Evolutionary conservation across 352 stramenopile species (phyloP).

Genomic region (Blastocystis sp.): DNA sequence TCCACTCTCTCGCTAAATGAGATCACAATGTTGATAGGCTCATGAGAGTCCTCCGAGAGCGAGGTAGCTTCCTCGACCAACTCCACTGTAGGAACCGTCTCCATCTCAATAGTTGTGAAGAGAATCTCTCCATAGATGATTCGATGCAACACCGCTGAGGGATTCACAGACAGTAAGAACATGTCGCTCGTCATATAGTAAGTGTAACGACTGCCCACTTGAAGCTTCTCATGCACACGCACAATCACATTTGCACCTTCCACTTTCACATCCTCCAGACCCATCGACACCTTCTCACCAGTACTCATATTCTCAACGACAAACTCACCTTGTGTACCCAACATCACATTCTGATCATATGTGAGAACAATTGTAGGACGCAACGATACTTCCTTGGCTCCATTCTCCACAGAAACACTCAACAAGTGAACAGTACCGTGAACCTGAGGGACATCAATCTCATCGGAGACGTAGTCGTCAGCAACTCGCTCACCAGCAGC

Average conservation of each 20-base stretch:
- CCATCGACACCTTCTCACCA: background rate
- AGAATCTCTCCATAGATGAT: background rate
- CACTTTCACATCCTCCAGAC: background rate
- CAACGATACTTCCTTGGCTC: conserved; percentile 19
- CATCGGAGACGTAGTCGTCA: background rate
- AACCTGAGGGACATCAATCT: background rate
- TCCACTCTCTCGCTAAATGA: background rate
- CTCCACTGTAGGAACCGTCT: background rate
- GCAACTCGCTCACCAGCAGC: background rate
- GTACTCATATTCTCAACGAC: conserved; percentile 16
- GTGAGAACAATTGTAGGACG: background rate
- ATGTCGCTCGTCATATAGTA: background rate
- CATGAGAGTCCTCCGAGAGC: background rate
- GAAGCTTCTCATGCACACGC: background rate
- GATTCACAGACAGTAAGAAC: background rate
- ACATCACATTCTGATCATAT: background rate
- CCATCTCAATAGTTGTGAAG: background rate
- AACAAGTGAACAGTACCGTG: background rate
- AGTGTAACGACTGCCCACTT: background rate
- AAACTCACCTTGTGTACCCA: background rate
- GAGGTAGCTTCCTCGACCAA: background rate
- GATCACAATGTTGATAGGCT: background rate
- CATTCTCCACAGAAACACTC: background rate
- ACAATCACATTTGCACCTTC: background rate
- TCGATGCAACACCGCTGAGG: background rate